These are phyloP conservation scores for Mortierella sp. DNA, from an alignment of 371 early-diverging fungal species.

Conservation along the genomic window DNA sequence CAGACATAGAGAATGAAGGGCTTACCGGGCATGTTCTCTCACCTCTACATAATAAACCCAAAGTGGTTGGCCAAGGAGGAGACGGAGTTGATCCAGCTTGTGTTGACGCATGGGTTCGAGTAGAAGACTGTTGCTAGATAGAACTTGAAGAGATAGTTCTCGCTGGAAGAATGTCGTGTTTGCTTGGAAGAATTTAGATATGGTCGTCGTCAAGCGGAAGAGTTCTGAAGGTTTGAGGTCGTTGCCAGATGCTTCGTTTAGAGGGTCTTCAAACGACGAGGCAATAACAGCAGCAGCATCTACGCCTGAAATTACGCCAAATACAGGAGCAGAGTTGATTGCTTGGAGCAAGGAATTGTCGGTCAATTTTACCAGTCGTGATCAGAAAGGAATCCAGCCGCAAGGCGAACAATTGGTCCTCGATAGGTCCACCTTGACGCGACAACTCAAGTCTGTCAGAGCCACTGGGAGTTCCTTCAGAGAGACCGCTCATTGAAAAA, in stretches of 20 bases:
- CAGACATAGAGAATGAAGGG: constrained; percentile 29
- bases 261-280: not conserved
- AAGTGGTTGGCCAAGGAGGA: constrained; percentile 49
- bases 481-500: not conserved
- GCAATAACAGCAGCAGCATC: not conserved
- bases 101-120: constrained; percentile 32
- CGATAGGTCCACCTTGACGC: constrained; percentile 40
- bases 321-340: constrained; percentile 8
- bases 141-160: constrained; percentile 16
- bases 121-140: constrained; percentile 25
- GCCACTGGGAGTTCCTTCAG: constrained; percentile 47
- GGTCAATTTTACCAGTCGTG: constrained; percentile 25
- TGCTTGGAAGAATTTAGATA: constrained; percentile 49
- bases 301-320: not conserved
- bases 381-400: constrained; percentile 35
- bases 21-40: constrained; percentile 15
- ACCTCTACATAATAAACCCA: constrained; percentile 36
- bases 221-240: not conserved
- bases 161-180: constrained; percentile 31
- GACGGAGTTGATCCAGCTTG: constrained; percentile 40
- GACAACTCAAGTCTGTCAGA: constrained; percentile 26
- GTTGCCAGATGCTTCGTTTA: not conserved
- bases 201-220: constrained; percentile 14
- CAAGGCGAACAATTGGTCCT: constrained; percentile 34
- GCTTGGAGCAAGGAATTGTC: constrained; percentile 49